A percentile compares a stretch with the other conserved stretches of the same genome.
phyloP scores from a whole-genome alignment of 2,329 filamentous ascomycete genomes.

The Sporothrix phasma region DNA sequence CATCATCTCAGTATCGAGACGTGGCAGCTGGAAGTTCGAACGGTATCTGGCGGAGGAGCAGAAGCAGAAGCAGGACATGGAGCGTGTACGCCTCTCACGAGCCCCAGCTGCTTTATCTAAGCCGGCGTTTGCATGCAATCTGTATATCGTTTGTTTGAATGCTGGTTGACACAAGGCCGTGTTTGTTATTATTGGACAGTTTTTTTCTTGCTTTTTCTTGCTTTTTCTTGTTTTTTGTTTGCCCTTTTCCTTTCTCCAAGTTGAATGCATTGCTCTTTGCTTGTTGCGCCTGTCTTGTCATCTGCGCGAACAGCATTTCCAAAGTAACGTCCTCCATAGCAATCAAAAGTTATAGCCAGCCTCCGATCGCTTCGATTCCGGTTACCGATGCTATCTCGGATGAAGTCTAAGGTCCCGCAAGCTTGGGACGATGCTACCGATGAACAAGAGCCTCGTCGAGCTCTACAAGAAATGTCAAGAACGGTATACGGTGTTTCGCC shows the following conservation, averaged over 20 bases:
- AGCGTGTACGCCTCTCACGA: conserved; percentile 1
- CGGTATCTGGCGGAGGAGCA: neutral
- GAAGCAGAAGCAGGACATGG: neutral
- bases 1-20: neutral
- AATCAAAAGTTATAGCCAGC: neutral
- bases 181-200: neutral
- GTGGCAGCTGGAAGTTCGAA: neutral
- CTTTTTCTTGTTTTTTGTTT: neutral
- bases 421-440: neutral
- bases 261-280: neutral
- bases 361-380: neutral
- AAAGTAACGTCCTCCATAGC: neutral
- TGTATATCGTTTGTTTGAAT: neutral
- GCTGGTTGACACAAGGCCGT: neutral
- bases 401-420: neutral
- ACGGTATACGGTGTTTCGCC: too few species aligned
- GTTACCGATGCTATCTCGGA: neutral
- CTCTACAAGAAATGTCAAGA: too few species aligned
- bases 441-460: neutral
- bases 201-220: neutral
- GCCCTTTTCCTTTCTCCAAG: neutral
- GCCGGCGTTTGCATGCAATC: conserved; percentile 6
- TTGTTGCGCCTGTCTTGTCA: neutral
- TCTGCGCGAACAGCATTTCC: neutral
- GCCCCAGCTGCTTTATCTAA: conserved; percentile 15